A percentile compares a stretch with the other conserved stretches of the same genome.
Evolutionary conservation across 2,329 filamentous ascomycete genomes (phyloP).

Genomic region (Akanthomyces muscarius): DNA sequence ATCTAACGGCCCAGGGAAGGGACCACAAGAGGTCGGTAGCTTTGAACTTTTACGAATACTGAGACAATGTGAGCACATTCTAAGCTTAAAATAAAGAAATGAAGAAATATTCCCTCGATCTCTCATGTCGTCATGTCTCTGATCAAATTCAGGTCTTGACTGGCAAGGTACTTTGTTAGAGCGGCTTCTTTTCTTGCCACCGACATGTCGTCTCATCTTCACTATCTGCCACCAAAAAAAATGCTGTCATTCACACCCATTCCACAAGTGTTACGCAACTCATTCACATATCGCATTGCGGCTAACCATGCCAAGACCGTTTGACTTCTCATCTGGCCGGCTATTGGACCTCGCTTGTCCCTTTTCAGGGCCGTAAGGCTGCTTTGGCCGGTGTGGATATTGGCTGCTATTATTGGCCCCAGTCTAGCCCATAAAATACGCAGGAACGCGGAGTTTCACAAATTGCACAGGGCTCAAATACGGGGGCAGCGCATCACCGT

Average conservation of each 20-base stretch:
- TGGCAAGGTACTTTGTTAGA: too few relatives aligned
- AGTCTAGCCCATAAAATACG: neutral
- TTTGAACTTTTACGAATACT: too few relatives aligned
- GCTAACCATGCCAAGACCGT: neutral
- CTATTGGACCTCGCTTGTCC: neutral
- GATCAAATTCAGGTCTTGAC: too few relatives aligned
- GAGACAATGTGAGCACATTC: too few relatives aligned
- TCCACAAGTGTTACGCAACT: neutral
- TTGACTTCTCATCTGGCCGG: neutral
- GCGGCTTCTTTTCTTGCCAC: too few relatives aligned
- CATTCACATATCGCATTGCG: neutral
- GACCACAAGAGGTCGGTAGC: too few relatives aligned
- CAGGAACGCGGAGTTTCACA: neutral
- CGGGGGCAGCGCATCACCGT: neutral
- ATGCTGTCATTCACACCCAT: neutral
- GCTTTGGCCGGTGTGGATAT: neutral
- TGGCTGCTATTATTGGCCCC: neutral
- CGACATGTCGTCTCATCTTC: neutral
- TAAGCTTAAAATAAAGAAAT: neutral
- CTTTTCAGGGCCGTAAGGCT: neutral
- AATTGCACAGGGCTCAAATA: neutral
- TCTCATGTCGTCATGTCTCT: too few relatives aligned
- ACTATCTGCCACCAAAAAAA: neutral
- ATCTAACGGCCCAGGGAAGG: neutral
- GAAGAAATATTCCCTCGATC: too few relatives aligned